Evolutionary conservation across 352 stramenopile species (phyloP), one percentile per base, ranked within the genome.

Genomic region (Globisporangium solare): DNA sequence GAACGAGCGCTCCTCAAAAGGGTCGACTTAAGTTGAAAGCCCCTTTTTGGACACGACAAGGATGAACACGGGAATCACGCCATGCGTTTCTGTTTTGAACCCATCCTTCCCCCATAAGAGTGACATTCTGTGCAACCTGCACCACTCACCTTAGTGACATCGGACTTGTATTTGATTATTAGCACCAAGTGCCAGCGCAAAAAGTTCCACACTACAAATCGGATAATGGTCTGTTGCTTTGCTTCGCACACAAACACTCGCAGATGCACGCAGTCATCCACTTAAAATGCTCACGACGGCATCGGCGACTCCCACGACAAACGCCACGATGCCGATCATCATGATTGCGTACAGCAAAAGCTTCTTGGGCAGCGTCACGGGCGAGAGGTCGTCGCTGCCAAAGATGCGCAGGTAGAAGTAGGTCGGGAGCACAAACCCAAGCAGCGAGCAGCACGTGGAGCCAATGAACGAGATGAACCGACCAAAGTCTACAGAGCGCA

Each of bases 391-490:
- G 18, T 86, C 76, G 18, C 76, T 67, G 7, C 42, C 56, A 54
- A 90, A 86, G 20, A 95, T 71, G 20, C 73, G 53, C 24, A 95
- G 47, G 66, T 97, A 81, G 73, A 97, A 97, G 35, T 81, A 84
- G 45, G 74, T 76, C 3, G 89, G 89, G 21, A 97, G 66, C 51
- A 97, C 87, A 61, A 97, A 97, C 31, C 84, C 91, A 5, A 97
- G 63, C 27, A 96, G 54, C 2, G 84, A 90, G 60, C 91, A 97
- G 61, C 93, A 96, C 35, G 83, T 95, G 11, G 84, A 87, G 14
- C 89, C 91, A 40, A 97, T 94, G 51, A 97, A 83, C 52, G 77
- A 83, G 48, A 97, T 89, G 75, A 97, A 97, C 32, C 76, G 73
- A 58, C 91, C 91, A 74, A 97, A 97, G 67, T 94, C 86, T 88